phyloP scores from a whole-genome alignment of 2,329 filamentous ascomycete genomes.

The Paraphaeosphaeria minitans region DNA sequence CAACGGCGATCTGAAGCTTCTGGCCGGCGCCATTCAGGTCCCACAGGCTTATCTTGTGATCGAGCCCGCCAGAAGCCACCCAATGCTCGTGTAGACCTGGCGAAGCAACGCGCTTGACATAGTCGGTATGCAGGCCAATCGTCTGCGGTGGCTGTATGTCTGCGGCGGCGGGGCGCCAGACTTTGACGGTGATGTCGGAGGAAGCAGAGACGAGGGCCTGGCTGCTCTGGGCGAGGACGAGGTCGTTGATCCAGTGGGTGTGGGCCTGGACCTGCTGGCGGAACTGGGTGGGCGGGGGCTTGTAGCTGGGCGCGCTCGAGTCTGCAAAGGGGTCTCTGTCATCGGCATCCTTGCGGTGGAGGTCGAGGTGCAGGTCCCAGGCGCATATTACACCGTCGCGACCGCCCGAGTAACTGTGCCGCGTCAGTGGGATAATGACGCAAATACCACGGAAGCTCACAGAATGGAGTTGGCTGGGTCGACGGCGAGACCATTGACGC shows the following conservation, averaged over 20 bases:
- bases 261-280: constrained; percentile 76
- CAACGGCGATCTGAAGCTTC: constrained; percentile 82
- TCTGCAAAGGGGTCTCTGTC: constrained; percentile 51
- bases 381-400: constrained; percentile 95
- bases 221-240: constrained; percentile 78
- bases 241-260: constrained; percentile 96
- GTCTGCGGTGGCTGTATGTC: constrained; percentile 71
- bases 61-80: constrained; percentile 92
- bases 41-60: constrained; percentile 92
- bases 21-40: constrained; percentile 88
- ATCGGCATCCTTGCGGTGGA: constrained; percentile 50
- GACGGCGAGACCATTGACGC: constrained; percentile 91
- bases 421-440: constrained; percentile 17
- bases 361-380: constrained; percentile 83
- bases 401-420: constrained; percentile 84
- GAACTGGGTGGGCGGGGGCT: constrained; percentile 58
- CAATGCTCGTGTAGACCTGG: constrained; percentile 74
- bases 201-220: constrained; percentile 84
- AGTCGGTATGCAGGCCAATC: constrained; percentile 93
- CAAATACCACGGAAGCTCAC: constrained; percentile 58
- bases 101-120: constrained; percentile 90
- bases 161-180: constrained; percentile 79
- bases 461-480: constrained; percentile 83
- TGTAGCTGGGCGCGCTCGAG: constrained; percentile 37
- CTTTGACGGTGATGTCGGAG: constrained; percentile 90